Conservation (phyloP, 2,329 filamentous ascomycete genomes). For the Talaromyces sp. region DNA sequence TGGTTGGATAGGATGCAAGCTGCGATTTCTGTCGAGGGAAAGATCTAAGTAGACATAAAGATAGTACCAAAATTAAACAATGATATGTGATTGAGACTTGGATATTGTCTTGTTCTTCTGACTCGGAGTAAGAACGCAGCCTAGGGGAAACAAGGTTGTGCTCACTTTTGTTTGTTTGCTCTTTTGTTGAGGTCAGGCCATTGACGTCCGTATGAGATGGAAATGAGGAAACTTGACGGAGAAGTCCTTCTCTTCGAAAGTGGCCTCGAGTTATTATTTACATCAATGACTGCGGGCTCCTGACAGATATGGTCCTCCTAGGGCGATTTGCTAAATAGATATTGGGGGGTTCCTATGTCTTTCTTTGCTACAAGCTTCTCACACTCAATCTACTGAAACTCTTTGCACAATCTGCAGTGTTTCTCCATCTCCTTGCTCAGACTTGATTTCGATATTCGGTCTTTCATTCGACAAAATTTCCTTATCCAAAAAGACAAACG, state of each 20-base stretch:
- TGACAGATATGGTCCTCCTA: neutral
- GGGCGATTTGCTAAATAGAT: neutral
- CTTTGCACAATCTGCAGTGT: neutral
- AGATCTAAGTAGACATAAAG: neutral
- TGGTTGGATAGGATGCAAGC: conserved; percentile 31
- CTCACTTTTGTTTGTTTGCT: neutral
- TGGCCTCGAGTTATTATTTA: neutral
- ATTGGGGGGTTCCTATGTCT: neutral
- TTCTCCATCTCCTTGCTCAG: neutral
- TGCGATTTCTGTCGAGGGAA: conserved; percentile 1
- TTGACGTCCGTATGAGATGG: neutral
- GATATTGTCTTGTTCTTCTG: neutral
- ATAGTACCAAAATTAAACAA: neutral
- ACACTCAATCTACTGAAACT: neutral
- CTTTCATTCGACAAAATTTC: neutral
- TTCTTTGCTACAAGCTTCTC: neutral
- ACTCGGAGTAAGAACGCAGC: neutral
- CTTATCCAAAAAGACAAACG: neutral
- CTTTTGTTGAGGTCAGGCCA: neutral
- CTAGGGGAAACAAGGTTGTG: neutral
- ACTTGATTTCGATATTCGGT: neutral
- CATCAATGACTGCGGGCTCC: neutral
- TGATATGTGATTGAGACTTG: neutral
- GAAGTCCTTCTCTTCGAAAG: neutral
- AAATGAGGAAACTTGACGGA: neutral